Evolutionary conservation across 306 rosid genomes (phyloP).

Genomic region (Pueraria montana): DNA sequence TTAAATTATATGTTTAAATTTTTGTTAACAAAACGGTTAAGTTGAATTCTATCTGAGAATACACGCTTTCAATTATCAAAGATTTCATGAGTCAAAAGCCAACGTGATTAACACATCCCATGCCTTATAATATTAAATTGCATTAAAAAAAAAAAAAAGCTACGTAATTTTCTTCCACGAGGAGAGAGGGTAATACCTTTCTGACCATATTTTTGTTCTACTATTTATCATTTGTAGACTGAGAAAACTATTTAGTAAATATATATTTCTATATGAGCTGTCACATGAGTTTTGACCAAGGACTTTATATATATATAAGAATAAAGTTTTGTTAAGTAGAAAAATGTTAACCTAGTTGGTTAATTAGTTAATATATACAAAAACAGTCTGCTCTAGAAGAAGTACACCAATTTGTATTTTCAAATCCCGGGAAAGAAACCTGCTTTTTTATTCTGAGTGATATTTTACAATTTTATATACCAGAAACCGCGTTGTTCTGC

Average conservation of each 20-base stretch:
- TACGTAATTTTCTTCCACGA: not conserved
- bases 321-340: not conserved
- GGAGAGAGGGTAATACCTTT: not conserved
- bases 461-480: not conserved
- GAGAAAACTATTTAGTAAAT: not conserved
- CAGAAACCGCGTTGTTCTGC: slow-evolving; percentile 44
- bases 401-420: not conserved
- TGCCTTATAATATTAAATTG: not conserved
- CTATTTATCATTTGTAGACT: not conserved
- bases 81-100: slow-evolving; percentile 23
- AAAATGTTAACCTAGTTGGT: not conserved
- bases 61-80: slow-evolving; percentile 38
- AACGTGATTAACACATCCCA: slow-evolving; percentile 35
- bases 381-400: not conserved
- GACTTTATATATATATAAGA: slow-evolving; percentile 1
- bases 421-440: not conserved
- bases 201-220: slow-evolving; percentile 26
- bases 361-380: not conserved
- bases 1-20: not conserved
- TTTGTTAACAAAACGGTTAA: not conserved
- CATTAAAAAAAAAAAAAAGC: not conserved
- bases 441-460: not conserved
- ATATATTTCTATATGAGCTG: not conserved
- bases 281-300: slow-evolving; percentile 40
- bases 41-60: slow-evolving; percentile 20